Conservation (phyloP, 106 monocot species). For the Ottelia alismoides region DNA sequence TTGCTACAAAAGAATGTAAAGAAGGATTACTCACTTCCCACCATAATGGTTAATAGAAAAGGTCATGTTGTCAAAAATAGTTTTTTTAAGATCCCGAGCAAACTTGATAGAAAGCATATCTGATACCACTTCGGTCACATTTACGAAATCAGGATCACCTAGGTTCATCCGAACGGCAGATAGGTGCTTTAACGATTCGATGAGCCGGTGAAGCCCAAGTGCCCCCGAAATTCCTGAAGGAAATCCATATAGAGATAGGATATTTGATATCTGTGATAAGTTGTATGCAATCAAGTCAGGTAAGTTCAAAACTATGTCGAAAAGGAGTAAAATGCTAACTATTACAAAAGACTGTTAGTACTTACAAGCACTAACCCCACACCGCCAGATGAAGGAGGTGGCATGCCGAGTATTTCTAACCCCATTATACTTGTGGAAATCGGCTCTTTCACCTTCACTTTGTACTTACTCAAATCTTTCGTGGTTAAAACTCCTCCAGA, state of each 20-base stretch:
- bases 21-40: conserved; percentile 32
- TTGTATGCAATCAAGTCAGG: too few species aligned
- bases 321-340: too few species aligned
- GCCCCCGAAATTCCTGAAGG: conserved; percentile 53
- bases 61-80: conserved; percentile 51
- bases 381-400: conserved; percentile 85
- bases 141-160: conserved; percentile 67
- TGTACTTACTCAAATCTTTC: conserved; percentile 60
- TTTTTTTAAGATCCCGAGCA: conserved; percentile 41
- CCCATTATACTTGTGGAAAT: conserved; percentile 53
- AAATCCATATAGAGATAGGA: conserved; percentile 50
- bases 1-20: too few species aligned
- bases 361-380: conserved; percentile 76
- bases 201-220: conserved; percentile 55
- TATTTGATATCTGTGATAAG: conserved; percentile 47
- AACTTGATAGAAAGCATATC: conserved; percentile 58
- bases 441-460: conserved; percentile 52
- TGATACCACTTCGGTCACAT: conserved; percentile 32
- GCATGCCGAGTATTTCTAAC: conserved; percentile 61
- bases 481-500: conserved; percentile 63
- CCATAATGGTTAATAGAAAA: conserved; percentile 58
- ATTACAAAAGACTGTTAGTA: too few species aligned
- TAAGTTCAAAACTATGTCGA: too few species aligned
- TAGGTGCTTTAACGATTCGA: conserved; percentile 70
- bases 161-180: conserved; percentile 59